Evolutionary conservation across 2,329 filamentous ascomycete species (phyloP).

Genomic region (Aspergillus fumigatiaffinis): DNA sequence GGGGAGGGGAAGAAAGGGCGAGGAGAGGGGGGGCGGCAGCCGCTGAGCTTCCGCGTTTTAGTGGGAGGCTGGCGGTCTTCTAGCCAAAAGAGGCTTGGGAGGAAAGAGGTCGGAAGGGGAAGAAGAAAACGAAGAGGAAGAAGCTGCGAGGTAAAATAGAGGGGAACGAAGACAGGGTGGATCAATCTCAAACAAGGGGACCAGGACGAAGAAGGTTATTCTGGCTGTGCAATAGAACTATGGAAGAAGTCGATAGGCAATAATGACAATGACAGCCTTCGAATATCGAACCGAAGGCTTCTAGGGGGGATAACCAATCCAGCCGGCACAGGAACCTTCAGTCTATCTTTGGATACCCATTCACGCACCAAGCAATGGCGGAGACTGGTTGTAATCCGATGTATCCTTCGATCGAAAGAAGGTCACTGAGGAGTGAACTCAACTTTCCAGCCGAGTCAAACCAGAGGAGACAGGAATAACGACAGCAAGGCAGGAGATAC

Average conservation of each 20-base stretch:
- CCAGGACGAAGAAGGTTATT: constrained; percentile 1
- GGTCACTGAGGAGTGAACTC: neutral
- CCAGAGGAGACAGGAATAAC: neutral
- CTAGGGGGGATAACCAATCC: neutral
- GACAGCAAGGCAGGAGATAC: neutral
- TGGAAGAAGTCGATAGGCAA: neutral
- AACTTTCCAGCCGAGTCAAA: neutral
- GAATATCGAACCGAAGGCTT: neutral
- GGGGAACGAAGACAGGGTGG: constrained; percentile 9
- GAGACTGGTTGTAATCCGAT: neutral
- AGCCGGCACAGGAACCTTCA: neutral
- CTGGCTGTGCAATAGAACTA: neutral
- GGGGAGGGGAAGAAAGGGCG: constrained; percentile 9
- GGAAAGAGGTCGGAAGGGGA: neutral
- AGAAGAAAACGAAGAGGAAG: neutral
- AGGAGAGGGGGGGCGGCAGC: constrained; percentile 4
- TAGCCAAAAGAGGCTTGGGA: neutral
- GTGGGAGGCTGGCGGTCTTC: constrained; percentile 14
- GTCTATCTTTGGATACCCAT: neutral
- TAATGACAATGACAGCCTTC: neutral
- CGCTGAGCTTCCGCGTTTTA: constrained; percentile 21
- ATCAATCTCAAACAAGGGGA: constrained; percentile 1
- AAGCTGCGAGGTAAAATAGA: constrained; percentile 6
- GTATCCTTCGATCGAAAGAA: neutral
- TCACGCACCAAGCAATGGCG: neutral